Conservation (phyloP, 2,329 filamentous ascomycete species). For the Diaporthe citri region DNA sequence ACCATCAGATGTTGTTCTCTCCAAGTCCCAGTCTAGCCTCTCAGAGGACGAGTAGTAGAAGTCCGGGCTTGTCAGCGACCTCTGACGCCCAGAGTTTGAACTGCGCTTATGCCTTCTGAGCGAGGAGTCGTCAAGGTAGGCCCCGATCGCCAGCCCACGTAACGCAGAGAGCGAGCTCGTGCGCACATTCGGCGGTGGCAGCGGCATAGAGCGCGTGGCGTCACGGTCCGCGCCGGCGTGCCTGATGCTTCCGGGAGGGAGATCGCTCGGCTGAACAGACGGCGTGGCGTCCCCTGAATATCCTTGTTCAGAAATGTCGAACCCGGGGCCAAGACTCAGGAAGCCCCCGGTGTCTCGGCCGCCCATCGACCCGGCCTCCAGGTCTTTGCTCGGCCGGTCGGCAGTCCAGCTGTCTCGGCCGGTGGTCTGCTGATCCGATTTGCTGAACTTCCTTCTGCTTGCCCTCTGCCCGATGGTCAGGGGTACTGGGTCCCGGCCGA, state of each 20-base stretch:
- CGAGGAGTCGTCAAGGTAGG: conserved; percentile 25
- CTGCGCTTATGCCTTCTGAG: not conserved
- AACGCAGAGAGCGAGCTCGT: not conserved
- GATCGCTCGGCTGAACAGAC: not conserved
- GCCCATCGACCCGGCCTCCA: not conserved
- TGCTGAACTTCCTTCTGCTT: not conserved
- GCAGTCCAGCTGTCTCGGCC: conserved; percentile 12
- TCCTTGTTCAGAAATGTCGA: not conserved
- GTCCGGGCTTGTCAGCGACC: conserved; percentile 16
- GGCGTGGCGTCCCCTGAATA: not conserved
- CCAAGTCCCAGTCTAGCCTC: conserved; percentile 16
- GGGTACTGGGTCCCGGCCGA: not conserved
- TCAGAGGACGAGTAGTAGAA: conserved; percentile 14
- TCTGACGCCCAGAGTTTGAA: not conserved
- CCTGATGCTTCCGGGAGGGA: not conserved
- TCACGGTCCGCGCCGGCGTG: not conserved
- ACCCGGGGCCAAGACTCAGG: not conserved
- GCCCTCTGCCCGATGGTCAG: not conserved
- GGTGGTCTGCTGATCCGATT: not conserved
- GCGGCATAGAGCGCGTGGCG: not conserved
- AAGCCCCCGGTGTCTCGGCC: not conserved
- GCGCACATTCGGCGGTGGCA: conserved; percentile 8
- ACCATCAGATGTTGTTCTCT: not conserved
- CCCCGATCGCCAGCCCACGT: not conserved
- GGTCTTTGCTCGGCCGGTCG: conserved; percentile 12